These are phyloP conservation scores for Coprinellus micaceus DNA, from an alignment of 768 basidiomycete genomes.

Conservation along the genomic window DNA sequence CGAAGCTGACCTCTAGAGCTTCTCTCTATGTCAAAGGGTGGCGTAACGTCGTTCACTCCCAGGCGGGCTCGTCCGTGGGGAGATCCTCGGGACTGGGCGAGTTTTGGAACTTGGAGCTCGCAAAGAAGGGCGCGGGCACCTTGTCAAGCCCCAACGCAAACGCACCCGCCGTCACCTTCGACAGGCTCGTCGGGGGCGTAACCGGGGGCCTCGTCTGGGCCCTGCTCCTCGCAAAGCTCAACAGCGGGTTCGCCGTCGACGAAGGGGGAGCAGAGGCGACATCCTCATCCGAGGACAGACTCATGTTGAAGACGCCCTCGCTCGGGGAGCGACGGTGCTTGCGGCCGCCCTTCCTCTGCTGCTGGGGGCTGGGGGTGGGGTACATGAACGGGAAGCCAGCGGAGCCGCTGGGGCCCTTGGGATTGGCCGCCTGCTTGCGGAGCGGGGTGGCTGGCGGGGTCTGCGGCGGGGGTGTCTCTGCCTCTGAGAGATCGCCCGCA, in stretches of 20 bases:
- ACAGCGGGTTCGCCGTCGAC: slow-evolving; percentile 27
- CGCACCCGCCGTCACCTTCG: slow-evolving; percentile 7
- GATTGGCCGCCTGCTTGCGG: slow-evolving; percentile 35
- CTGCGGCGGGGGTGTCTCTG: slow-evolving; percentile 21
- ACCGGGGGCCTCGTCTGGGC: slow-evolving; percentile 13
- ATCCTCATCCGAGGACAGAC: slow-evolving; percentile 61
- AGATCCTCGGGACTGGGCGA: slow-evolving; percentile 81
- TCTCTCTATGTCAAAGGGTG: slow-evolving; percentile 21
- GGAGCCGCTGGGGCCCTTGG: slow-evolving; percentile 41
- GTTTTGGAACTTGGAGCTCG: slow-evolving; percentile 83
- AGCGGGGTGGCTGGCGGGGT: slow-evolving; percentile 54
- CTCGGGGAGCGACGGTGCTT: slow-evolving; percentile 62
- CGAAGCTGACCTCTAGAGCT: slow-evolving; percentile 24
- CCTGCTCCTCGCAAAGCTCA: slow-evolving; percentile 23
- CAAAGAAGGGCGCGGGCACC: slow-evolving; percentile 52
- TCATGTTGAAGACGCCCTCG: slow-evolving; percentile 69
- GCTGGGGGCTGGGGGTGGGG: slow-evolving; percentile 33
- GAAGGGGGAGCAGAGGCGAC: too few relatives aligned
- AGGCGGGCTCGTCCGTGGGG: slow-evolving; percentile 61
- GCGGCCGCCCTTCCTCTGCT: slow-evolving; percentile 26
- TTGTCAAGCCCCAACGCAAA: slow-evolving; percentile 14
- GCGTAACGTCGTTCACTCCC: slow-evolving; percentile 22
- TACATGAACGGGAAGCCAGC: slow-evolving; percentile 38
- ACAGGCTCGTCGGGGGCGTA: slow-evolving; percentile 14
- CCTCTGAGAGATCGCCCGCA: slow-evolving; percentile 30